Evolutionary conservation across 176 grass and related monocot genomes (phyloP).

Genomic region (Carex parvula): DNA sequence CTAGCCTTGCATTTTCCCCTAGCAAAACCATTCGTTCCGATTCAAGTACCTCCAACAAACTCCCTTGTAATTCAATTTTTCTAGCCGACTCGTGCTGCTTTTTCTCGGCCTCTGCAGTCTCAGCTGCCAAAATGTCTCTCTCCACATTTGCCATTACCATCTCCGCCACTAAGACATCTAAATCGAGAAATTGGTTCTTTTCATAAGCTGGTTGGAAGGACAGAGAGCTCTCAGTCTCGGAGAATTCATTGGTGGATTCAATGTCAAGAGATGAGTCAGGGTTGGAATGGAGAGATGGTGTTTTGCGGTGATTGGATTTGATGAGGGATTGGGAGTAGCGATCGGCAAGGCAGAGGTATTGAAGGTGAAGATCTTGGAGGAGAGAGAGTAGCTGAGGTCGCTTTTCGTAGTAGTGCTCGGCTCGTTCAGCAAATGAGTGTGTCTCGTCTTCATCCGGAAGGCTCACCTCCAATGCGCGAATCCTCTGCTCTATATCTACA

Average conservation of each 20-base stretch:
- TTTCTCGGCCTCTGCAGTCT: constrained; percentile 29
- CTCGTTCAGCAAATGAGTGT: constrained; percentile 72
- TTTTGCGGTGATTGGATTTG: background rate
- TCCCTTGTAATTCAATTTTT: constrained; percentile 93
- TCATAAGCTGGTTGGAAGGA: constrained; percentile 51
- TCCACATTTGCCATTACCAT: constrained; percentile 52
- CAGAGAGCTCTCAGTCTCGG: constrained; percentile 77
- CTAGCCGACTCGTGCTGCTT: constrained; percentile 39
- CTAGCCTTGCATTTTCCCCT: constrained; percentile 84
- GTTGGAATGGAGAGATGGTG: background rate
- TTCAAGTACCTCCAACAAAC: constrained; percentile 82
- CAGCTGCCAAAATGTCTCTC: constrained; percentile 51
- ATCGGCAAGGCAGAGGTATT: constrained; percentile 94
- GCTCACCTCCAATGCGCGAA: constrained; percentile 51
- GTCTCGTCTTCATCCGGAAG: constrained; percentile 43
- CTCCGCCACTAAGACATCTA: constrained; percentile 46
- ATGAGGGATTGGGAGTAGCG: constrained; percentile 68
- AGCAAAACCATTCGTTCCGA: constrained; percentile 86
- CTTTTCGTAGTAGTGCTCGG: constrained; percentile 76
- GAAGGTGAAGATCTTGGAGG: constrained; percentile 75
- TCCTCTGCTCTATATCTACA: constrained; percentile 77
- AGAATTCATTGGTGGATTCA: constrained; percentile 48
- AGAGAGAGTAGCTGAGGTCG: constrained; percentile 81
- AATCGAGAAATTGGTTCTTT: background rate
- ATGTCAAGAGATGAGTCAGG: constrained; percentile 31